phyloP scores from a whole-genome alignment of 2,329 filamentous ascomycete species.

The Penicillium sp. region DNA sequence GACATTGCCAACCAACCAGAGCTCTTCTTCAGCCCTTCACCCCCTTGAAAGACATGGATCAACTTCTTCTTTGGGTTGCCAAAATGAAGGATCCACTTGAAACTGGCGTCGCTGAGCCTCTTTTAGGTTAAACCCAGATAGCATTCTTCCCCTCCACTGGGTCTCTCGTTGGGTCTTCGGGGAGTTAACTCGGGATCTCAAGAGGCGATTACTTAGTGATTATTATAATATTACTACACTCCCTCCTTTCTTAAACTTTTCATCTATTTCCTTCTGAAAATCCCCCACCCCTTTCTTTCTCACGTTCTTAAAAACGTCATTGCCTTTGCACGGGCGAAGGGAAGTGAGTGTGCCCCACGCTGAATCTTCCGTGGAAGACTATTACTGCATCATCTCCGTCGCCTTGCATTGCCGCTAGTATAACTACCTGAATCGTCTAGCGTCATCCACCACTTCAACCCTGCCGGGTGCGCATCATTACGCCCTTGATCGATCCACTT shows the following conservation, averaged over 20 bases:
- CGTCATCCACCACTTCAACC: constrained; percentile 6
- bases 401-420: constrained; percentile 13
- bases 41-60: neutral
- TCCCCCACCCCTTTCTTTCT: neutral
- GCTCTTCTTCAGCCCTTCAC: neutral
- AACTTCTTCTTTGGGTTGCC: neutral
- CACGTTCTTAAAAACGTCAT: constrained; percentile 10
- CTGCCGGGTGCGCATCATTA: constrained; percentile 9
- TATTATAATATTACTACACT: constrained; percentile 4
- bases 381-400: constrained; percentile 2
- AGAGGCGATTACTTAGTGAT: neutral
- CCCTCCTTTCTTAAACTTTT: constrained; percentile 8
- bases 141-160: neutral
- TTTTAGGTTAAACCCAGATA: neutral
- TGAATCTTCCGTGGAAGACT: neutral
- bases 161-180: neutral
- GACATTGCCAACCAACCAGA: neutral
- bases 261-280: neutral
- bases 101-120: neutral
- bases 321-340: constrained; percentile 2
- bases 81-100: neutral
- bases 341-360: neutral
- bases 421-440: constrained; percentile 2
- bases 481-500: constrained; percentile 1
- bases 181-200: neutral